A percentile compares a stretch with the other conserved stretches of the same genome.
phyloP scores from a whole-genome alignment of 1,284 basidiomycete genomes.

The Leccinum glutinopallens region DNA sequence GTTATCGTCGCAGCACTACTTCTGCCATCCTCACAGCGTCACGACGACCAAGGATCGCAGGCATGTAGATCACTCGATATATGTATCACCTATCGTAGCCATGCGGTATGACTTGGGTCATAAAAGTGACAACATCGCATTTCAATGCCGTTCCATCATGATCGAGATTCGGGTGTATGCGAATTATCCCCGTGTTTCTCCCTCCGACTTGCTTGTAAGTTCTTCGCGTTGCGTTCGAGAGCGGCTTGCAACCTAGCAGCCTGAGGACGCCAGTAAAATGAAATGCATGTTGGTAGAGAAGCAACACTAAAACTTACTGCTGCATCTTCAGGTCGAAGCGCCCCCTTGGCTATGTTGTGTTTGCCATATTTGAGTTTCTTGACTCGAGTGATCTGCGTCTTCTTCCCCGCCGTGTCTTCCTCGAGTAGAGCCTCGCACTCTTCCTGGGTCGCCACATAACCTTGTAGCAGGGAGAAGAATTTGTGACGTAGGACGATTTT shows the following conservation, averaged over 20 bases:
- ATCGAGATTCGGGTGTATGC: slow-evolving; percentile 25
- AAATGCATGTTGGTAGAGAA: neutral
- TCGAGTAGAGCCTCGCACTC: slow-evolving; percentile 69
- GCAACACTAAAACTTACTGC: slow-evolving; percentile 50
- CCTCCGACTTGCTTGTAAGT: slow-evolving; percentile 33
- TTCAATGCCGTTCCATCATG: slow-evolving; percentile 13
- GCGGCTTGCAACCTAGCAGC: slow-evolving; percentile 59
- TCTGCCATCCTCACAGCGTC: slow-evolving; percentile 8
- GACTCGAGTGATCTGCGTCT: slow-evolving; percentile 42
- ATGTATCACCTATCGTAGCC: slow-evolving; percentile 30
- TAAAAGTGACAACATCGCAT: slow-evolving; percentile 20
- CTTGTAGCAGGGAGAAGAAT: slow-evolving; percentile 82
- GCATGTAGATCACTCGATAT: slow-evolving; percentile 16
- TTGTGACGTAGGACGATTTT: slow-evolving; percentile 85
- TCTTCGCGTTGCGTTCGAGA: slow-evolving; percentile 60
- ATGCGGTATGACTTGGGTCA: slow-evolving; percentile 26
- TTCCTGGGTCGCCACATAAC: slow-evolving; percentile 66
- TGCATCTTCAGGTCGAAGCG: slow-evolving; percentile 75
- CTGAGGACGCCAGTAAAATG: slow-evolving; percentile 33
- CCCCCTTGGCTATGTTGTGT: slow-evolving; percentile 86
- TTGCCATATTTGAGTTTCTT: slow-evolving; percentile 63
- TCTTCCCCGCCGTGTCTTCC: slow-evolving; percentile 46
- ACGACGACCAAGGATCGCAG: slow-evolving; percentile 19
- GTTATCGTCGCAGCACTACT: neutral
- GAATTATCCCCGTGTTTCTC: slow-evolving; percentile 29